Percentiles rank a stretch among this genome's conserved stretches.
Evolutionary conservation across 768 basidiomycete species (phyloP).

Genomic region (Phallus indusiatus): DNA sequence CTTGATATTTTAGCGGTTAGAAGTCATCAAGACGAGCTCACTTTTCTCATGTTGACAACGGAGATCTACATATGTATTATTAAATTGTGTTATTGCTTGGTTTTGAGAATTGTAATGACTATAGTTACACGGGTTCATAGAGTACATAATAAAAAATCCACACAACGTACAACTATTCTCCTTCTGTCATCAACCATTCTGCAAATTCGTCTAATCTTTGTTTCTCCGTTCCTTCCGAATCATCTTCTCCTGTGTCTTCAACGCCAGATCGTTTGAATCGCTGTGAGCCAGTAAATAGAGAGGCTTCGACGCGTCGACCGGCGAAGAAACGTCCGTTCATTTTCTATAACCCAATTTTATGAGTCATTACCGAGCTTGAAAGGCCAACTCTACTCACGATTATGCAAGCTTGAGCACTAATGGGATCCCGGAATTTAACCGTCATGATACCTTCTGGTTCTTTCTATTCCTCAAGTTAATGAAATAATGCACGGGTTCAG

Average conservation of each 20-base stretch:
- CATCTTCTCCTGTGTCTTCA: slow-evolving; percentile 49
- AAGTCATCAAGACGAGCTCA: slow-evolving; percentile 59
- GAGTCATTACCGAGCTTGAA: too few relatives aligned
- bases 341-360: slow-evolving; percentile 48
- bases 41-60: slow-evolving; percentile 63
- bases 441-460: slow-evolving; percentile 94
- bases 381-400: slow-evolving; percentile 38
- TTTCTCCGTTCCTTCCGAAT: slow-evolving; percentile 58
- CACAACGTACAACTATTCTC: slow-evolving; percentile 33
- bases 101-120: neutral
- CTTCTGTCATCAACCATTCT: slow-evolving; percentile 76
- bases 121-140: neutral
- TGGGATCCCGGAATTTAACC: slow-evolving; percentile 85
- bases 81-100: neutral
- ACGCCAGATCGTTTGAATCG: slow-evolving; percentile 68
- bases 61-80: neutral
- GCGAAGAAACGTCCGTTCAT: slow-evolving; percentile 93
- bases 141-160: neutral
- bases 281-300: slow-evolving; percentile 73
- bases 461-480: slow-evolving; percentile 40
- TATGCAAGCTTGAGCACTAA: slow-evolving; percentile 91
- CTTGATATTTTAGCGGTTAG: slow-evolving; percentile 46
- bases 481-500: neutral
- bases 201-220: slow-evolving; percentile 83
- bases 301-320: slow-evolving; percentile 73